These are phyloP conservation scores for Dactylellina haptotyla DNA, from an alignment of 2,329 filamentous ascomycete species.

Conservation along the genomic window DNA sequence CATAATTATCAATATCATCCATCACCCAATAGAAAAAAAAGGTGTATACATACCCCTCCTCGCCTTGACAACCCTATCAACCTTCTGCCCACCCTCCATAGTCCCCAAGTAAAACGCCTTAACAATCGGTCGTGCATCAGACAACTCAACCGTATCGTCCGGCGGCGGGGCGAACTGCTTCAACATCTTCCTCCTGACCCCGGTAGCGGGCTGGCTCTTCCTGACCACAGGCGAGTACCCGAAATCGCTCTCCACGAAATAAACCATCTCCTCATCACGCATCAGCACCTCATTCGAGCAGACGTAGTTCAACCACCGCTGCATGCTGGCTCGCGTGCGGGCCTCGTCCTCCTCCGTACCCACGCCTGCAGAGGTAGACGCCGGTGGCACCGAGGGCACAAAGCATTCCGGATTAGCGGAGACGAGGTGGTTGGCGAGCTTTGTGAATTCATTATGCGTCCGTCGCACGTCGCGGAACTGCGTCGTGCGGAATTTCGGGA, in stretches of 20 bases:
- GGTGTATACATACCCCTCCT: conserved; percentile 75
- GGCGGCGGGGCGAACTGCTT: conserved; percentile 98
- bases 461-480: conserved; percentile 97
- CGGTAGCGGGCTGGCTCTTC: conserved; percentile 95
- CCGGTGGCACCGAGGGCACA: conserved; percentile 92
- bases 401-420: conserved; percentile 97
- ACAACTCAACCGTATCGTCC: conserved; percentile 94
- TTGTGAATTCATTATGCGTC: conserved; percentile 93
- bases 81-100: conserved; percentile 97
- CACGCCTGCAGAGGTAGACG: conserved; percentile 91
- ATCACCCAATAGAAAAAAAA: not conserved
- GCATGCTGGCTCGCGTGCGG: conserved; percentile 86
- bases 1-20: conserved; percentile 33
- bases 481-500: conserved; percentile 96
- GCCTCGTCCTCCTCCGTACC: conserved; percentile 95
- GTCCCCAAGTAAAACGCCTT: conserved; percentile 95
- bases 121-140: conserved; percentile 86
- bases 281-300: conserved; percentile 92
- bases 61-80: conserved; percentile 91
- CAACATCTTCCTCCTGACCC: conserved; percentile 90
- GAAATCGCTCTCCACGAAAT: conserved; percentile 99
- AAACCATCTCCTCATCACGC: conserved; percentile 93
- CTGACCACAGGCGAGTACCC: conserved; percentile 95
- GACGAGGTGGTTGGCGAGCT: conserved; percentile 94
- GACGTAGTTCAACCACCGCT: conserved; percentile 94